Conservation (phyloP, 1,284 basidiomycete genomes). For the Singerocomus inundabilis region DNA sequence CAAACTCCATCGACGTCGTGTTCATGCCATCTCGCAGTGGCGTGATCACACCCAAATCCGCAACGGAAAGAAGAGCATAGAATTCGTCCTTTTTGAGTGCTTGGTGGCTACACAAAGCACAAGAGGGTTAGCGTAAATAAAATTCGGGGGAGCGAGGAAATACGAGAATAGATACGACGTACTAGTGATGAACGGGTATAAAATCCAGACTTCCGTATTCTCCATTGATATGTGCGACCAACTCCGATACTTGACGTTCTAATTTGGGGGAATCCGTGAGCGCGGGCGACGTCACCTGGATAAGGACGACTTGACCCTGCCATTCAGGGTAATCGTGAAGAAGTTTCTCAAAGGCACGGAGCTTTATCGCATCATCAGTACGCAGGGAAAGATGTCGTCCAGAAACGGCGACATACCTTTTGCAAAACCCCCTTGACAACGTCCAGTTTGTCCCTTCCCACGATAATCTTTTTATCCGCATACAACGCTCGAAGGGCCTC, state of each 20-base stretch:
- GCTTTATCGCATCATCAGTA: slow-evolving; percentile 39
- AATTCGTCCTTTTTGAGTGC: slow-evolving; percentile 98
- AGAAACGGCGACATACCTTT: slow-evolving; percentile 54
- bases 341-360: slow-evolving; percentile 95
- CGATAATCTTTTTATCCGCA: slow-evolving; percentile 97
- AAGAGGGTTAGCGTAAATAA: background rate
- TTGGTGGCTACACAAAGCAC: slow-evolving; percentile 71
- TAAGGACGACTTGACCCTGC: slow-evolving; percentile 86
- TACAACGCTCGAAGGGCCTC: slow-evolving; percentile 85
- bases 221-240: slow-evolving; percentile 97
- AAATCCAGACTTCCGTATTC: slow-evolving; percentile 95
- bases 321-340: slow-evolving; percentile 94
- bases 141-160: background rate
- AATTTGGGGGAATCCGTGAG: slow-evolving; percentile 92
- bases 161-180: slow-evolving; percentile 28
- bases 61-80: slow-evolving; percentile 93
- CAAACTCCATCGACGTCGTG: slow-evolving; percentile 98
- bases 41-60: slow-evolving; percentile 95
- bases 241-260: slow-evolving; percentile 90
- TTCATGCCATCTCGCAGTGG: slow-evolving; percentile 98
- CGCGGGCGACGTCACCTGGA: slow-evolving; percentile 93
- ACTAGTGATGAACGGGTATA: slow-evolving; percentile 99
- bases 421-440: slow-evolving; percentile 97
- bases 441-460: slow-evolving; percentile 98
- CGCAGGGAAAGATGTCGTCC: background rate